Percentiles rank a stretch among this genome's conserved stretches.
Conservation (phyloP, 495 filamentous ascomycete genomes). For the Elaphomyces granulatus region DNA sequence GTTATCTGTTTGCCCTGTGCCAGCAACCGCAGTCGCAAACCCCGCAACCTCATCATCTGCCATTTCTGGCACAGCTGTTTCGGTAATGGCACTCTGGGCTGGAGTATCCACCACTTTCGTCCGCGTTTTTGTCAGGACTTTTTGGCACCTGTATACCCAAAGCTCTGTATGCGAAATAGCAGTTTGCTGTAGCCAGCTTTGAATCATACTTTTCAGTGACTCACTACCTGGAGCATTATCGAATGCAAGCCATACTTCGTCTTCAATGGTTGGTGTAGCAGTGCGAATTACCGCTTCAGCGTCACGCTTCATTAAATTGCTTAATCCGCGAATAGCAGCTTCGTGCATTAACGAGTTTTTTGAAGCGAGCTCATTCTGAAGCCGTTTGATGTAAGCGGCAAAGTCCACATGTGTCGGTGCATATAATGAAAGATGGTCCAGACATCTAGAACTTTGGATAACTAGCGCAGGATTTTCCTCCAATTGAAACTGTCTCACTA, state of each 20-base stretch:
- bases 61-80: conserved; percentile 51
- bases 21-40: conserved; percentile 60
- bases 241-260: conserved; percentile 80
- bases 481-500: conserved; percentile 67
- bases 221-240: conserved; percentile 61
- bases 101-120: conserved; percentile 39
- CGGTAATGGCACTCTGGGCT: conserved; percentile 29
- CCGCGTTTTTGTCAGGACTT: conserved; percentile 74
- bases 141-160: conserved; percentile 82
- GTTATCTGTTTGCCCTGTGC: conserved; percentile 47
- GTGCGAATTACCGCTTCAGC: conserved; percentile 60
- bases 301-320: conserved; percentile 89
- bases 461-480: conserved; percentile 63
- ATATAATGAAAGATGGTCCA: conserved; percentile 87
- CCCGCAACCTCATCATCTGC: conserved; percentile 95
- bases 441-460: conserved; percentile 62
- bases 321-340: conserved; percentile 74
- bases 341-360: conserved; percentile 51
- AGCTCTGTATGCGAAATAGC: conserved; percentile 56
- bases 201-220: conserved; percentile 65
- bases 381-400: conserved; percentile 58
- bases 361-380: conserved; percentile 66
- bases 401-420: conserved; percentile 79
- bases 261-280: conserved; percentile 65
- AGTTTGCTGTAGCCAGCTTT: conserved; percentile 85